Base-by-base conservation (phyloP, 805 yeast genomes). In the Tetrapisispora phaffii region DNA sequence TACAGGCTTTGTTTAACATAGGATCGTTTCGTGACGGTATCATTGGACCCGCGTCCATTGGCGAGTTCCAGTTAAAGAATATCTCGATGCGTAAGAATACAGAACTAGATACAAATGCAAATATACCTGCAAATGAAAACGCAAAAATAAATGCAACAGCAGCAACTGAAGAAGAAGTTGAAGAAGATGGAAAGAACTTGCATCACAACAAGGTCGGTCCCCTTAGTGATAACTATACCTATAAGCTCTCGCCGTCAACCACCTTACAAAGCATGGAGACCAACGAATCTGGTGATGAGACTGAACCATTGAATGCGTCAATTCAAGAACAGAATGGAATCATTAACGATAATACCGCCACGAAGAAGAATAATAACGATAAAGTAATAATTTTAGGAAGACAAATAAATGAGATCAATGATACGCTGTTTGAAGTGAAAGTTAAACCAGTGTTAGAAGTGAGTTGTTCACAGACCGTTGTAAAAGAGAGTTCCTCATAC, bases 1-100 rank as follows among this genome's bases (percentile, higher is more conserved):
- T 93, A 22, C 97, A 93, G 62, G 86, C 95, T 51, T 72, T 90
- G 9, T 93, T 77, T 68, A 81, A 84, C 65, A 74, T 90, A 3
- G 72, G 74, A 23, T 74, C 73, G 23, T 87, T 90, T 57, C 74
- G 97, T 39, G 63, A 69, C 15, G 72, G 71, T 42, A 60, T 84
- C 2, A 60, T 79, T 40, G 65, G 68, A 9, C 9, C 8, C 7
- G 17, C 33, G 5, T 24, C 26, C 19, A 16, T 38, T 16, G 24
- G 17, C 13, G 41, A 38, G n/a, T 26, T 38, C 8, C 24, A 36
- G 15, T 16, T 32, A 19, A 32, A 32, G 8, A 17, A n/a, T 6
- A 3, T 32, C 6, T 9, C 20, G 19, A 17, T 32, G 34, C 20
- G 20, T 4, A 19, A 32, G 12, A 32, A n/a, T 12, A n/a, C 19